Evolutionary conservation across 2,329 filamentous ascomycete genomes (phyloP).

Genomic region (Colletotrichum viniferum): DNA sequence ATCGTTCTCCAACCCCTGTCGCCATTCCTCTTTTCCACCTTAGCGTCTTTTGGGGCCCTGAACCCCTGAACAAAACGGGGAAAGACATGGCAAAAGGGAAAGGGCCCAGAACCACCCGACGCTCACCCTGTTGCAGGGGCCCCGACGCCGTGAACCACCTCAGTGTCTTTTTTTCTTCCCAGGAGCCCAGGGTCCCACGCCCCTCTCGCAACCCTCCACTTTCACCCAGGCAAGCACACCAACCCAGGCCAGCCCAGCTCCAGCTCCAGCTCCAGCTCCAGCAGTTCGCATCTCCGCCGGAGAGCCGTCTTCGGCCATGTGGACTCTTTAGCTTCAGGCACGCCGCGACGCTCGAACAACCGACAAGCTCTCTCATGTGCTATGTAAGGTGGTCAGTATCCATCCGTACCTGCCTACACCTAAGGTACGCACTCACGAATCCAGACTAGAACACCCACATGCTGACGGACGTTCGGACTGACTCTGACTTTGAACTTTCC

Average conservation of each 20-base stretch:
- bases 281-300: neutral
- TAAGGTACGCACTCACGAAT: neutral
- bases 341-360: neutral
- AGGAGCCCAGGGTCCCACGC: neutral
- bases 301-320: neutral
- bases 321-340: neutral
- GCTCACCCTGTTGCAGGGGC: constrained; percentile 1
- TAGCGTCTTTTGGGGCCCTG: neutral
- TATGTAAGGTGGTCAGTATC: neutral
- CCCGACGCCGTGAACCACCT: neutral
- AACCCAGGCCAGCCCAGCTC: neutral
- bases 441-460: neutral
- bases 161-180: neutral
- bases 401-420: neutral
- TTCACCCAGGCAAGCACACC: neutral
- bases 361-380: neutral
- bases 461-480: neutral
- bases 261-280: neutral
- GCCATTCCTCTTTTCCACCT: constrained; percentile 8
- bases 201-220: neutral
- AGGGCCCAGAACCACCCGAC: constrained; percentile 14
- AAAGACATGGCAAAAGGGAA: constrained; percentile 16
- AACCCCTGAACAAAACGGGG: constrained; percentile 16
- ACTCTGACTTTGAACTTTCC: neutral
- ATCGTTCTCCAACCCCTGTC: neutral